A percentile compares a stretch with the other conserved stretches of the same genome.
Conservation (phyloP, 2,329 filamentous ascomycete species). For the Tolypocladium paradoxum region DNA sequence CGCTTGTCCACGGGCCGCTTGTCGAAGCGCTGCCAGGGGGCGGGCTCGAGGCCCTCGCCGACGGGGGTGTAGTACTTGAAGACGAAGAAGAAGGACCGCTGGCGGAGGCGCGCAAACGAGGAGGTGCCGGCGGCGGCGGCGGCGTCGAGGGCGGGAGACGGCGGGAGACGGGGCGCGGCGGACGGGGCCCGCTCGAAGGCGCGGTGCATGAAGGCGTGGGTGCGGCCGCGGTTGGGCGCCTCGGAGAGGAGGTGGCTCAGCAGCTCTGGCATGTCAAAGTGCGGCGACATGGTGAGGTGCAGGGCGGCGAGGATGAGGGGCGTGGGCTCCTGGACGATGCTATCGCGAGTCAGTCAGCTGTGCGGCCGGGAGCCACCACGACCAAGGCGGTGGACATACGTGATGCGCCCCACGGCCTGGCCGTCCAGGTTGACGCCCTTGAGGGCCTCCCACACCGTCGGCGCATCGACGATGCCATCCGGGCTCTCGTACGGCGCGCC, state of each 20-base stretch:
- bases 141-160: conserved; percentile 8
- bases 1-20: conserved; percentile 27
- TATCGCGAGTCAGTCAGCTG: conserved; percentile 14
- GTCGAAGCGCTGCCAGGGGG: conserved; percentile 49
- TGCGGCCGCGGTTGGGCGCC: conserved; percentile 30
- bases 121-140: conserved; percentile 5
- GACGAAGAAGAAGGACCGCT: conserved; percentile 49
- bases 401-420: conserved; percentile 43
- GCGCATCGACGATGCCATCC: conserved; percentile 24
- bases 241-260: conserved; percentile 42
- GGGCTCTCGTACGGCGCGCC: conserved; percentile 12
- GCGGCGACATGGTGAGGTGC: conserved; percentile 43
- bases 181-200: conserved; percentile 27
- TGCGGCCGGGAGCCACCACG: too few relatives aligned
- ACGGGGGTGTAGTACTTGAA: conserved; percentile 57
- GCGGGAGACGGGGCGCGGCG: conserved; percentile 7
- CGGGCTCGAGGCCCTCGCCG: conserved; percentile 41
- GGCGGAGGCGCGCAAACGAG: conserved; percentile 27
- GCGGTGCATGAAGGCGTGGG: conserved; percentile 36
- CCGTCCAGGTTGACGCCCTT: conserved; percentile 24
- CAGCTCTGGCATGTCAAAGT: conserved; percentile 54
- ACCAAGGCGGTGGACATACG: conserved; percentile 25
- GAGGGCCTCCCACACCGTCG: conserved; percentile 30
- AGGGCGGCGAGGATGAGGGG: conserved; percentile 48
- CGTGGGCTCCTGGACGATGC: conserved; percentile 49